Conservation (phyloP, 2,329 filamentous ascomycete genomes). For the Penicillium brasilianum region DNA sequence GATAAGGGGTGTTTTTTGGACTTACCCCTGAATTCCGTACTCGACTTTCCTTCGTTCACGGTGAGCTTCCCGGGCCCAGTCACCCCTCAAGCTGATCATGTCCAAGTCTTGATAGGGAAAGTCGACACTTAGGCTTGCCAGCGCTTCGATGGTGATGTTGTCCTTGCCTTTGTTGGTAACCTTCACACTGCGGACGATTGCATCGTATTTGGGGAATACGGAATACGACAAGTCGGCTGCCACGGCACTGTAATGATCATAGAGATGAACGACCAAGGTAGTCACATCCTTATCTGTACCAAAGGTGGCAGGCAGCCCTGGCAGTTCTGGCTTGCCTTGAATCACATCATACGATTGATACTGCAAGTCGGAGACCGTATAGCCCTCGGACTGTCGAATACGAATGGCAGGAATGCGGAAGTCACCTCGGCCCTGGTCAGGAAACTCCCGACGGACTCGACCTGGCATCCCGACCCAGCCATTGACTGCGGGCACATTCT, state of each 20-base stretch:
- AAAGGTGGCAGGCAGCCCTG: constrained; percentile 65
- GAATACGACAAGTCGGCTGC: constrained; percentile 66
- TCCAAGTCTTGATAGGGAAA: constrained; percentile 65
- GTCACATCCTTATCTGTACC: constrained; percentile 61
- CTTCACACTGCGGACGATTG: constrained; percentile 65
- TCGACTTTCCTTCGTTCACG: constrained; percentile 61
- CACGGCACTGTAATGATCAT: constrained; percentile 64
- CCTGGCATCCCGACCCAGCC: constrained; percentile 62
- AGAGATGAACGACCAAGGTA: constrained; percentile 63
- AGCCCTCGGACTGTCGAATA: constrained; percentile 63
- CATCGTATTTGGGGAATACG: constrained; percentile 66
- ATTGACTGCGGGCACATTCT: constrained; percentile 40
- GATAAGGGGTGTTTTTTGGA: neutral
- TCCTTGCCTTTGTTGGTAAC: constrained; percentile 63
- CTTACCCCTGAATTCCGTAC: constrained; percentile 61
- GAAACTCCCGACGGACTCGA: constrained; percentile 65
- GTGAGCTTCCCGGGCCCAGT: constrained; percentile 66
- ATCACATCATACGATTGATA: constrained; percentile 64
- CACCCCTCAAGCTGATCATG: constrained; percentile 66
- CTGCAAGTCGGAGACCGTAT: constrained; percentile 63
- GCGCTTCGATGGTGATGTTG: constrained; percentile 60
- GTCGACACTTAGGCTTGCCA: constrained; percentile 67
- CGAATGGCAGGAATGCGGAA: constrained; percentile 66
- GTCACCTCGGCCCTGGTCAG: constrained; percentile 67
- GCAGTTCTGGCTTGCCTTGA: constrained; percentile 61